phyloP scores from a whole-genome alignment of 768 basidiomycete species.

The Hortiboletus campestris region DNA sequence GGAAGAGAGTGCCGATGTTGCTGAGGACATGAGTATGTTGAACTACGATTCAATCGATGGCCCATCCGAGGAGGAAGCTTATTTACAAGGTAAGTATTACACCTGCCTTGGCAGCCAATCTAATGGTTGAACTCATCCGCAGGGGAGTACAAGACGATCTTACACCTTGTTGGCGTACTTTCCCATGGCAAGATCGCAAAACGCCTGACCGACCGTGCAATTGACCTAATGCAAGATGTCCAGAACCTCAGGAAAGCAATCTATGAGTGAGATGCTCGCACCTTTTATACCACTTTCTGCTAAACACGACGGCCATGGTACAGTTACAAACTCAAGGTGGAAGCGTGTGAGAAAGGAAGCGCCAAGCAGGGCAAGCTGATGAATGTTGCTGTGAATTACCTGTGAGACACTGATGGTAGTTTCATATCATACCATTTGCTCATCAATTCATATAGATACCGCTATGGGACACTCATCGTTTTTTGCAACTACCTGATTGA shows the following conservation, averaged over 20 bases:
- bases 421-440: conserved; percentile 6
- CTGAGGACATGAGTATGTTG: conserved; percentile 37
- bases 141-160: conserved; percentile 97
- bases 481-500: conserved; percentile 96
- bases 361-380: conserved; percentile 73
- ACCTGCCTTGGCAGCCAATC: neutral
- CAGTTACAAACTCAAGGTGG: conserved; percentile 90
- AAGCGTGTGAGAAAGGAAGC: conserved; percentile 77
- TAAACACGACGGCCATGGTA: conserved; percentile 6
- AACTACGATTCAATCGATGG: conserved; percentile 75
- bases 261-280: conserved; percentile 67
- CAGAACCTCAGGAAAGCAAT: conserved; percentile 96
- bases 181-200: conserved; percentile 93
- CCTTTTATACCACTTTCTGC: neutral
- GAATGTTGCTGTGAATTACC: conserved; percentile 82
- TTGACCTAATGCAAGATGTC: conserved; percentile 94
- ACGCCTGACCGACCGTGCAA: conserved; percentile 79
- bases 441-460: conserved; percentile 49
- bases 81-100: conserved; percentile 64
- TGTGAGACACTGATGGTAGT: conserved; percentile 45
- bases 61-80: conserved; percentile 84
- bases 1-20: conserved; percentile 38
- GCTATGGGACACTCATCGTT: conserved; percentile 89
- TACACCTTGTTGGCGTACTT: conserved; percentile 90
- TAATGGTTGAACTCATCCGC: conserved; percentile 1